Evolutionary conservation across 2,329 filamentous ascomycete genomes (phyloP).

Genomic region (Trichothecium sympodiale): DNA sequence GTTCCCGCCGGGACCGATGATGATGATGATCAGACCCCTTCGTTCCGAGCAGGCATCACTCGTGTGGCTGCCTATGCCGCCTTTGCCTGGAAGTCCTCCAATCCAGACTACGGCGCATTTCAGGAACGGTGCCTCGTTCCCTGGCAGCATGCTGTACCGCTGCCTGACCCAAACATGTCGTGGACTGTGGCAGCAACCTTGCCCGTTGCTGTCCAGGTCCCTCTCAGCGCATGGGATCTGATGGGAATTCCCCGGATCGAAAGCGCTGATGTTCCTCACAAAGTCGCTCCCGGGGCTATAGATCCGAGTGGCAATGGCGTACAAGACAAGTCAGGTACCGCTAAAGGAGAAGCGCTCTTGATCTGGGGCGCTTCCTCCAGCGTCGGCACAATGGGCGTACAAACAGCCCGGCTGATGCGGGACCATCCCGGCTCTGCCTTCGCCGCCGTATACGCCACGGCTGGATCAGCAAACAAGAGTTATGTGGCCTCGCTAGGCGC

Average conservation of each 20-base stretch:
- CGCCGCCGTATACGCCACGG: conserved; percentile 29
- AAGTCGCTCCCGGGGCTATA: too few relatives aligned
- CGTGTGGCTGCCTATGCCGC: conserved; percentile 27
- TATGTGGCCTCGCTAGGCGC: conserved; percentile 24
- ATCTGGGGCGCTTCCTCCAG: conserved; percentile 35
- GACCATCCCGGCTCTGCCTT: conserved; percentile 19
- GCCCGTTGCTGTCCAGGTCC: conserved; percentile 24
- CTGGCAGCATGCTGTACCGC: conserved; percentile 25
- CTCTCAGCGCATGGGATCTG: conserved; percentile 25
- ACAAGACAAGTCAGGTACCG: too few relatives aligned
- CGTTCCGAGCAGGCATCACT: conserved; percentile 20
- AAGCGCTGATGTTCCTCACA: conserved; percentile 6
- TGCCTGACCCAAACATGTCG: conserved; percentile 20
- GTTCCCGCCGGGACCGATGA: conserved; percentile 15
- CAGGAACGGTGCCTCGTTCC: conserved; percentile 30
- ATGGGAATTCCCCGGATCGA: conserved; percentile 19
- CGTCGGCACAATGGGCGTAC: conserved; percentile 32
- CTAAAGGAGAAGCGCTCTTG: conserved; percentile 22
- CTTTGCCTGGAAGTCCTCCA: conserved; percentile 27
- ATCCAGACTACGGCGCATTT: conserved; percentile 34
- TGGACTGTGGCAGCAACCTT: conserved; percentile 29
- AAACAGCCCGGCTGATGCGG: conserved; percentile 23
- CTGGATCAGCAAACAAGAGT: conserved; percentile 18
- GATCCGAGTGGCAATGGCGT: too few relatives aligned
- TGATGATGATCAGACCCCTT: conserved; percentile 6